These are phyloP conservation scores for Sporothrix curviconia DNA, from an alignment of 2,329 filamentous ascomycete species.

Conservation along the genomic window DNA sequence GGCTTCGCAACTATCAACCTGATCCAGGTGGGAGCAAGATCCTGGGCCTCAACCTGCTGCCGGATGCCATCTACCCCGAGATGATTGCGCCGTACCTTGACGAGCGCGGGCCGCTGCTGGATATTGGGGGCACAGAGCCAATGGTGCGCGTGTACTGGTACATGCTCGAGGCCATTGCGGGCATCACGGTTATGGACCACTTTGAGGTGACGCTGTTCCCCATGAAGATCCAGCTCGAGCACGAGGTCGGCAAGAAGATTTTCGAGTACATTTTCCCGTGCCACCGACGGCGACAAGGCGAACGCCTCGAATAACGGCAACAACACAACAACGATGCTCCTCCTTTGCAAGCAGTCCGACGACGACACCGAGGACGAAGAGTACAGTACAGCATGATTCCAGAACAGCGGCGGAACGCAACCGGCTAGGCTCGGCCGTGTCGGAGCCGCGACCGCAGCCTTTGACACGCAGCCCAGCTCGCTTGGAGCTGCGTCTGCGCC, in stretches of 20 bases:
- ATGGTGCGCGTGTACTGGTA: constrained; percentile 97
- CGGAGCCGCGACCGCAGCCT: constrained; percentile 35
- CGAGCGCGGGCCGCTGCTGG: constrained; percentile 45
- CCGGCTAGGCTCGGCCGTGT: constrained; percentile 25
- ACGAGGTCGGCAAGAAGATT: constrained; percentile 82
- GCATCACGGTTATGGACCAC: constrained; percentile 93
- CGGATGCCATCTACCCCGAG: constrained; percentile 86
- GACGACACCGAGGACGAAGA: constrained; percentile 36
- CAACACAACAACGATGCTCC: constrained; percentile 32
- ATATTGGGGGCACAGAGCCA: constrained; percentile 57
- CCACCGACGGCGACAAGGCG: constrained; percentile 44
- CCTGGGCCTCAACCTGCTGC: constrained; percentile 80
- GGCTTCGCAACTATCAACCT: constrained; percentile 94
- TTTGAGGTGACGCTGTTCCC: constrained; percentile 94
- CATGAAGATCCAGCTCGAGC: constrained; percentile 87
- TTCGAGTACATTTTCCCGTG: constrained; percentile 98
- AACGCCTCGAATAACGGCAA: constrained; percentile 29
- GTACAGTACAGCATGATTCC: background rate
- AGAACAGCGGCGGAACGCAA: constrained; percentile 22
- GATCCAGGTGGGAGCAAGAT: constrained; percentile 82
- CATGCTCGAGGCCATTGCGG: constrained; percentile 95
- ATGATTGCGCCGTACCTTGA: constrained; percentile 90
- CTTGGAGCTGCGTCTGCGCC: constrained; percentile 76
- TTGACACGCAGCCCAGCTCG: constrained; percentile 60
- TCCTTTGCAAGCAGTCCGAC: constrained; percentile 24